Base-by-base conservation (phyloP, 2,329 filamentous ascomycete species). In the Fusarium scirpi region DNA sequence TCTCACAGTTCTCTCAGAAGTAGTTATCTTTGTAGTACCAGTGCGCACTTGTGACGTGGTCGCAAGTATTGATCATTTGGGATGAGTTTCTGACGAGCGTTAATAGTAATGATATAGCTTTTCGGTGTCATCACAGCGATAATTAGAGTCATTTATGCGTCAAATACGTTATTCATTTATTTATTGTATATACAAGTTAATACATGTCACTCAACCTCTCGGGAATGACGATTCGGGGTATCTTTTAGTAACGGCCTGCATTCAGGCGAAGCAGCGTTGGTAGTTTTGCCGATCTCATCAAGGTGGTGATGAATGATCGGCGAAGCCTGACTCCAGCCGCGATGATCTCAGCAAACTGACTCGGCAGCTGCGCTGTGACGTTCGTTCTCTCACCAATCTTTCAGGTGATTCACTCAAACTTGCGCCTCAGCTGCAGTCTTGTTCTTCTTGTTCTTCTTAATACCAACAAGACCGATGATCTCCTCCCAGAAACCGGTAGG, bases 401-500 rank as follows among this genome's bases (percentile, higher is more conserved):
- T 18, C 20, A 27, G 8, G 18, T 20, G 20, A 13, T 20, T 53
- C 13, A 27, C 32, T 70, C 58, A 70, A 12, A 67, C 67, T 24
- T 68, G 38, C 15, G 27, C 65, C 8, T 70, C 69, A 32, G 54
- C 51, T 18, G 34, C 45, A 7, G 48, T 64, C 44, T 64, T 41
- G 15, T 52, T 62, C 24, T 70, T 58, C 57, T 66, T 71, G 34
- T 60, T 66, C 53, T 58, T 55, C 60, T 65, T 65, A 12, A 70
- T 58, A 8, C 69, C 52, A 41, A 72, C 34, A 45, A 73, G 27
- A 5, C 44, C 65, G 8, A 62, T 18, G 16, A 70, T 69, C 45
- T 74, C 72, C 16, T 58, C 34, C 60, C 67, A 72, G 77, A 86
- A 86, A 1, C 82, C 78, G 41, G 82, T 77, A 1, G 84, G 84